A percentile compares a stretch with the other conserved stretches of the same genome.
Evolutionary conservation across 73 alveolate species (phyloP).

Genomic region (Stentor roeselii): DNA sequence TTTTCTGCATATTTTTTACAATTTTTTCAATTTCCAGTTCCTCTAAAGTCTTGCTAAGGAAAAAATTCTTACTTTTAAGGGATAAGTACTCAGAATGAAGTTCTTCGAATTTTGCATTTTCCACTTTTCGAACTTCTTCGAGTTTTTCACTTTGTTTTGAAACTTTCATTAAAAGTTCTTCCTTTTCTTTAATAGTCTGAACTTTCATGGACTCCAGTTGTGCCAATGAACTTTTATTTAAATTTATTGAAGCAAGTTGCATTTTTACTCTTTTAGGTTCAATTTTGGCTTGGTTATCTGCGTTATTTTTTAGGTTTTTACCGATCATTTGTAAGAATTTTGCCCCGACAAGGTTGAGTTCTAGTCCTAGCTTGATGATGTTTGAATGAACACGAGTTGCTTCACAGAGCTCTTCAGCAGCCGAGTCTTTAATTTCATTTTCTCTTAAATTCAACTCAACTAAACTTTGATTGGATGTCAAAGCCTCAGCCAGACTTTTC

Average conservation of each 20-base stretch:
- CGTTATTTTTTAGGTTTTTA: background rate
- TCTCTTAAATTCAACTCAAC: constrained; percentile 9
- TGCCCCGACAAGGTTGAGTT: background rate
- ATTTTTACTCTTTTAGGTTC: background rate
- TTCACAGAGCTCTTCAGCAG: background rate
- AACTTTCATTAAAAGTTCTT: background rate
- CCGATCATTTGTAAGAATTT: background rate
- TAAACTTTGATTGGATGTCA: background rate
- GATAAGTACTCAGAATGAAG: background rate
- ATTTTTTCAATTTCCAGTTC: background rate
- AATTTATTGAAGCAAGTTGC: background rate
- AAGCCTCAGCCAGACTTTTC: background rate
- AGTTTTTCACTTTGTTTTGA: constrained; percentile 19
- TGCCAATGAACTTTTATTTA: background rate
- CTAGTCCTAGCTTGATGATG: background rate
- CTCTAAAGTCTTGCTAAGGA: background rate
- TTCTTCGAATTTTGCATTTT: background rate
- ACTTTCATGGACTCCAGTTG: background rate
- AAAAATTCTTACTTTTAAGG: background rate
- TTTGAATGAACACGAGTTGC: background rate
- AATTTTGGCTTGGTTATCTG: constrained; percentile 5
- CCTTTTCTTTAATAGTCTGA: background rate
- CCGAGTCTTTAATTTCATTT: constrained; percentile 12
- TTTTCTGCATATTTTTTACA: background rate
- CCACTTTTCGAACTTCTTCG: constrained; percentile 23